Conservation (phyloP, 1,284 basidiomycete species). For the Cryptococcus sp. region DNA sequence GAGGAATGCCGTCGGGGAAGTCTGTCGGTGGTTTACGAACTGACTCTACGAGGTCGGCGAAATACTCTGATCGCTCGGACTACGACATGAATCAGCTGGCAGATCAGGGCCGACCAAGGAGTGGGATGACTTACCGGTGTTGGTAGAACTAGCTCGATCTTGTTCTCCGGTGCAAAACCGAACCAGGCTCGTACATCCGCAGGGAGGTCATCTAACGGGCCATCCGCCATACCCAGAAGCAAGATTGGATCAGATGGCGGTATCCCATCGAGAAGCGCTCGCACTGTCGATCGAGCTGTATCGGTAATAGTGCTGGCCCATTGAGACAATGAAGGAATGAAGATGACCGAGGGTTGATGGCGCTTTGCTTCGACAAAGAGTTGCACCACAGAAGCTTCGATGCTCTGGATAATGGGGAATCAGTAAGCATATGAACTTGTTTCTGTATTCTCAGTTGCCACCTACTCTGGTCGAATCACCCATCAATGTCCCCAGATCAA, state of each 20-base stretch:
- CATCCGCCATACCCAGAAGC: constrained; percentile 84
- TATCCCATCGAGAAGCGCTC: constrained; percentile 86
- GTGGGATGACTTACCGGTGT: constrained; percentile 40
- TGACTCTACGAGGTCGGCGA: constrained; percentile 69
- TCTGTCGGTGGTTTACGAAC: constrained; percentile 75
- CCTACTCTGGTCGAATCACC: constrained; percentile 82
- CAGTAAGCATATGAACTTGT: constrained; percentile 2
- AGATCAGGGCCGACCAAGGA: neutral
- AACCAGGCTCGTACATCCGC: constrained; percentile 90
- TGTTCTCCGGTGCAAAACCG: constrained; percentile 72
- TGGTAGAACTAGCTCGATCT: constrained; percentile 65
- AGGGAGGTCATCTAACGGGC: constrained; percentile 68
- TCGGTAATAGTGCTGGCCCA: constrained; percentile 88
- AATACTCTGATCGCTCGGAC: constrained; percentile 73
- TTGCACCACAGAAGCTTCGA: constrained; percentile 91
- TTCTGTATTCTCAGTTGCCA: constrained; percentile 9
- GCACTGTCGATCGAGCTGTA: constrained; percentile 78
- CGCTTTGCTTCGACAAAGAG: constrained; percentile 98
- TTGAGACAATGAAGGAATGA: constrained; percentile 82
- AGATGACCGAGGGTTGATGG: constrained; percentile 93
- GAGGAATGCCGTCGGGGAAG: constrained; percentile 86
- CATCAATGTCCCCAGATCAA: constrained; percentile 86
- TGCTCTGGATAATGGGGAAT: constrained; percentile 61
- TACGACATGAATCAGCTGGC: constrained; percentile 12
- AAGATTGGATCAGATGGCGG: constrained; percentile 89